phyloP scores from a whole-genome alignment of 2,329 filamentous ascomycete species.

The Esteya vermicola region DNA sequence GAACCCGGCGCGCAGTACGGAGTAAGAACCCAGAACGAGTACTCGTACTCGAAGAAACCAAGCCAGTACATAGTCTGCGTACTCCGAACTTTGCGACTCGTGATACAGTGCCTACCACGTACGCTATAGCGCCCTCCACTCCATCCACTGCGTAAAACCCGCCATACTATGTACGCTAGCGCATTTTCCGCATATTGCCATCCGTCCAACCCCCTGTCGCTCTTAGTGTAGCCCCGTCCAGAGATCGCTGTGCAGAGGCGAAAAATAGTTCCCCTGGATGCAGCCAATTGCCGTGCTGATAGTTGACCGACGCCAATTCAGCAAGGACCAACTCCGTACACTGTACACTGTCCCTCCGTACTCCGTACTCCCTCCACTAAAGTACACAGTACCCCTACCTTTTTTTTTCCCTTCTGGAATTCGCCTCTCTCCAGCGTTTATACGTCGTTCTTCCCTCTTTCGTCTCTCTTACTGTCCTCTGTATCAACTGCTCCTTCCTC shows the following conservation, averaged over 20 bases:
- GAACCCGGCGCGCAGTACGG: too few species aligned
- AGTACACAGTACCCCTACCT: neutral
- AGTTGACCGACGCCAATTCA: constrained; percentile 8
- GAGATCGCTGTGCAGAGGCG: too few species aligned
- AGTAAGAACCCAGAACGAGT: too few species aligned
- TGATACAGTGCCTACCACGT: too few species aligned
- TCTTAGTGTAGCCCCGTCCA: neutral
- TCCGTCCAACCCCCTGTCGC: neutral
- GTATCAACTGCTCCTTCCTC: too few species aligned
- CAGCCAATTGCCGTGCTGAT: constrained; percentile 8
- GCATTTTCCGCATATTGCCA: neutral
- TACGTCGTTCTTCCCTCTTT: neutral
- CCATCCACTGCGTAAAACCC: neutral
- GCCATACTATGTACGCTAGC: constrained; percentile 1
- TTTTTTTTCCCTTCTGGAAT: constrained; percentile 1
- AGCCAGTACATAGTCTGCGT: too few species aligned
- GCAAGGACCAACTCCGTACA: neutral
- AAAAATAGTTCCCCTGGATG: neutral
- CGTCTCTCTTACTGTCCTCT: too few species aligned
- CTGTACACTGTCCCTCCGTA: too few species aligned
- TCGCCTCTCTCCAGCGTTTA: neutral
- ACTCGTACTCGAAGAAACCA: too few species aligned
- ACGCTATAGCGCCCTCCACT: neutral
- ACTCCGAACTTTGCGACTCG: too few species aligned
- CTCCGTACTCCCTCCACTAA: too few species aligned